These are phyloP conservation scores for Thecamonas trahens DNA, from an alignment of 78 protist genomes.

Conservation along the genomic window DNA sequence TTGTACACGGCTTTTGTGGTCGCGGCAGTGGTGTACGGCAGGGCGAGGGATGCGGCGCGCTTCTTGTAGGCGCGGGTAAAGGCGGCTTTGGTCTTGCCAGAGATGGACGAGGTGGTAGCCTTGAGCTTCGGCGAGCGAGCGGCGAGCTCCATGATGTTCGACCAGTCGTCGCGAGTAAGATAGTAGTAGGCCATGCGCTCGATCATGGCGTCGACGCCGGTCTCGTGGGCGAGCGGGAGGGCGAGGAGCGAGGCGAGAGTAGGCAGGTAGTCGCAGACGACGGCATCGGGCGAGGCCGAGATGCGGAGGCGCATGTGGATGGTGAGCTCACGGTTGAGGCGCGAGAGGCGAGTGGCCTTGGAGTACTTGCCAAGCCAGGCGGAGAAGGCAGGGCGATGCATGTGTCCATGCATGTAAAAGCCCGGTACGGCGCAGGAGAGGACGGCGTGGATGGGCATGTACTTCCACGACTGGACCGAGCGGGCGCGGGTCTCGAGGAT, in stretches of 20 bases:
- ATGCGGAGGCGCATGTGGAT: background rate
- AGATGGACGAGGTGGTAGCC: too few relatives aligned
- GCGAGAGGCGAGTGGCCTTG: conserved; percentile 14
- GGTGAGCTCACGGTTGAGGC: conserved; percentile 4
- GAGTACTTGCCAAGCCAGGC: conserved; percentile 43
- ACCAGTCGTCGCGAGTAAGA: background rate
- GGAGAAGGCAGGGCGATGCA: background rate
- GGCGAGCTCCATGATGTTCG: background rate
- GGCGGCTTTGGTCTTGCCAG: background rate
- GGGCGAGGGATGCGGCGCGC: too few relatives aligned
- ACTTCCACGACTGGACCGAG: background rate
- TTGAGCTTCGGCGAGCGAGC: too few relatives aligned
- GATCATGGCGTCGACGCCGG: background rate
- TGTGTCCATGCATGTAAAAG: conserved; percentile 6
- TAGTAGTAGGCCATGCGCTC: background rate
- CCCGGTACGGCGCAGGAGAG: conserved; percentile 17
- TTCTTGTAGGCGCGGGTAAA: background rate
- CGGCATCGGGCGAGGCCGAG: background rate
- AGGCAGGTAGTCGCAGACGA: background rate
- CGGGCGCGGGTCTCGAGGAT: conserved; percentile 4
- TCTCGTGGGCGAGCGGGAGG: background rate
- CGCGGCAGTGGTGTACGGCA: too few relatives aligned
- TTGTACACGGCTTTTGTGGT: too few relatives aligned
- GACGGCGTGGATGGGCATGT: conserved; percentile 13
- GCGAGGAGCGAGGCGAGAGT: background rate